Conservation (phyloP, 768 basidiomycete genomes). For the Boletellus emodensis region DNA sequence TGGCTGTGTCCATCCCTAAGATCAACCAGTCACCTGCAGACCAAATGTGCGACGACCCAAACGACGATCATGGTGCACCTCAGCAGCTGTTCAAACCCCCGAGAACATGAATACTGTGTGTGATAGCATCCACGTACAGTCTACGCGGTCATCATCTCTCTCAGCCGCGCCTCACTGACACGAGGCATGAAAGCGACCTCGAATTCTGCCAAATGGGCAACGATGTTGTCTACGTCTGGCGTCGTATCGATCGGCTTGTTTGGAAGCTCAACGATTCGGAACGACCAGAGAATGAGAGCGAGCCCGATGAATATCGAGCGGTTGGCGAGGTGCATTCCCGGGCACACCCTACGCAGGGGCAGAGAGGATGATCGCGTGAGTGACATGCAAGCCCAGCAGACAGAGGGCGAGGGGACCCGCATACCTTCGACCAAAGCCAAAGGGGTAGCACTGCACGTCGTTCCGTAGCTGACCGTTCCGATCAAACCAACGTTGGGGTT, state of each 20-base stretch:
- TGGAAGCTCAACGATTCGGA: conserved; percentile 46
- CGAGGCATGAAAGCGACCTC: conserved; percentile 52
- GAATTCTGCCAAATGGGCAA: conserved; percentile 55
- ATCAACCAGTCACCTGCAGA: too few species aligned
- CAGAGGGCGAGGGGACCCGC: background rate
- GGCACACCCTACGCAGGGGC: conserved; percentile 45
- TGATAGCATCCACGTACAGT: too few species aligned
- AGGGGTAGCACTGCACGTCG: conserved; percentile 45
- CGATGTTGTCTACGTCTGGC: conserved; percentile 51
- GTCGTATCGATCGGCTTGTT: conserved; percentile 48
- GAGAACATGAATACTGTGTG: too few species aligned
- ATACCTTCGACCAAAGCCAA: conserved; percentile 49
- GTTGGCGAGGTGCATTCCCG: conserved; percentile 52
- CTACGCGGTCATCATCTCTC: conserved; percentile 9
- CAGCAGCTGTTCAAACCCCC: too few species aligned
- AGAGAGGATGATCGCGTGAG: too few species aligned
- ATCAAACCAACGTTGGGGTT: conserved; percentile 54
- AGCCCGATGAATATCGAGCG: conserved; percentile 57
- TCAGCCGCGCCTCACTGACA: conserved; percentile 12
- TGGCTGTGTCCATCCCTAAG: too few species aligned
- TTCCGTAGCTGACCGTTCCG: conserved; percentile 40
- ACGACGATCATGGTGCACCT: too few species aligned
- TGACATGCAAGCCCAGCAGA: too few species aligned
- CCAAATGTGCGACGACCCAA: too few species aligned
- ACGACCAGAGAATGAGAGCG: conserved; percentile 59